Base-by-base conservation (phyloP, 108 stramenopile genomes). In the Cyclotella kingstonii region DNA sequence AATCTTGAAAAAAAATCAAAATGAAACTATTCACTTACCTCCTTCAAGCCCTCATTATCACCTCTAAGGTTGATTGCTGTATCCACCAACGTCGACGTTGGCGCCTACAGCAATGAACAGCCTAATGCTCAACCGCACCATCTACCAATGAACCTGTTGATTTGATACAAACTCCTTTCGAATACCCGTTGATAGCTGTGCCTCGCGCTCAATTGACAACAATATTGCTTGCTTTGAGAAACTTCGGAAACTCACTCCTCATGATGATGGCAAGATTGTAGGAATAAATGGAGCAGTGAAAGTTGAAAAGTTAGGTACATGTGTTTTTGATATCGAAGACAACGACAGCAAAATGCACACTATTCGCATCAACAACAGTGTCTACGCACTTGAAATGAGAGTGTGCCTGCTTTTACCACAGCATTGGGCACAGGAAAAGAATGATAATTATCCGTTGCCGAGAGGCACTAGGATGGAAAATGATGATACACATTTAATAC, bases 241-340 rank as follows among this genome's bases (percentile, higher is more conserved):
- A 39, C 27, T 54, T 15, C 10, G 0, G 1, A n/a, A 29, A 1
- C 18, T 14, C 8, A 12, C 47, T n/a, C n/a, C n/a, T n/a, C n/a
- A n/a, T n/a, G n/a, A n/a, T n/a, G n/a, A 48, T 22, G 5, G 5
- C 4, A 22, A 22, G 5, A 33, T 52, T 2, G 51, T 5, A 4
- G 51, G 51, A 12, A 52, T 52, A 4, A 17, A 15, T 52, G 51
- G 51, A 4, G n/a, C n/a, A 29, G 5, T 33, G 7, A 3, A 2
- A 17, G 30, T 15, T 5, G 18, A 15, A 14, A 33, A 4, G 5
- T 34, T 52, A 28, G 57, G 57, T 4, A 22, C n/a, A 23, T 59
- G 42, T 19, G 22, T 25, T 4, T 59, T 59, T 42, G 44, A 59
- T 27, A 34, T 59, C 12, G 42, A 59, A 28, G 57, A 59, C 25